These are phyloP conservation scores for Casuarina equisetifolia DNA, from an alignment of 306 rosid genomes.

Conservation along the genomic window DNA sequence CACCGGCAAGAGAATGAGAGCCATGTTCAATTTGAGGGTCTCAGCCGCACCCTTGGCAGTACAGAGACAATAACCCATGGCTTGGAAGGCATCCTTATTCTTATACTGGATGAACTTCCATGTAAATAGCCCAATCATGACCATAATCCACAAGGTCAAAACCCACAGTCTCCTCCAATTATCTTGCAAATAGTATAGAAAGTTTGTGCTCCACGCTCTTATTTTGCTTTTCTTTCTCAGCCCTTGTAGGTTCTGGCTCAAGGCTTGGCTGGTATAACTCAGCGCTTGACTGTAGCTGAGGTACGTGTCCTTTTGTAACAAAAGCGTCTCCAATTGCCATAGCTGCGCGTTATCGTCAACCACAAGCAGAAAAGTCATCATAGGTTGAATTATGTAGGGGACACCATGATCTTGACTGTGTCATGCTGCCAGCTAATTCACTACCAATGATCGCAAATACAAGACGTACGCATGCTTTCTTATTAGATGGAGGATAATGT, in stretches of 20 bases:
- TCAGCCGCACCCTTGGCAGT: slow-evolving; percentile 93
- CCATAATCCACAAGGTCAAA: slow-evolving; percentile 62
- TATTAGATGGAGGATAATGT: slow-evolving; percentile 22
- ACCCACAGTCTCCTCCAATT: slow-evolving; percentile 95
- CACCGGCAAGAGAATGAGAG: slow-evolving; percentile 81
- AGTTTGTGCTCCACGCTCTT: slow-evolving; percentile 62
- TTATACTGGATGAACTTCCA: slow-evolving; percentile 88
- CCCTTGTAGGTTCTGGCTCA: slow-evolving; percentile 97
- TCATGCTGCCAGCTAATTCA: slow-evolving; percentile 23
- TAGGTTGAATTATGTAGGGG: slow-evolving; percentile 21
- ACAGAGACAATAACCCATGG: slow-evolving; percentile 89
- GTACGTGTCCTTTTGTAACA: slow-evolving; percentile 93
- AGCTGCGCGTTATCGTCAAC: slow-evolving; percentile 54
- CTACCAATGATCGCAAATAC: slow-evolving; percentile 24
- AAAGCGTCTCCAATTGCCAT: slow-evolving; percentile 96
- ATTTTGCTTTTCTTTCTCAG: slow-evolving; percentile 70
- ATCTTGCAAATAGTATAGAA: slow-evolving; percentile 81
- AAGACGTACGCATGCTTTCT: slow-evolving; percentile 21
- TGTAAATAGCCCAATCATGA: slow-evolving; percentile 75
- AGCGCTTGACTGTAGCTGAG: slow-evolving; percentile 95
- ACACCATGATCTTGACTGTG: slow-evolving; percentile 21
- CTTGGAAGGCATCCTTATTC: slow-evolving; percentile 50
- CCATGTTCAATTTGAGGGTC: slow-evolving; percentile 97
- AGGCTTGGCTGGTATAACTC: slow-evolving; percentile 97
- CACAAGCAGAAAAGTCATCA: slow-evolving; percentile 36